Percentiles rank a stretch among this genome's conserved stretches.
Evolutionary conservation across 2,329 filamentous ascomycete genomes (phyloP).

Genomic region (Paraphoma chrysanthemicola): DNA sequence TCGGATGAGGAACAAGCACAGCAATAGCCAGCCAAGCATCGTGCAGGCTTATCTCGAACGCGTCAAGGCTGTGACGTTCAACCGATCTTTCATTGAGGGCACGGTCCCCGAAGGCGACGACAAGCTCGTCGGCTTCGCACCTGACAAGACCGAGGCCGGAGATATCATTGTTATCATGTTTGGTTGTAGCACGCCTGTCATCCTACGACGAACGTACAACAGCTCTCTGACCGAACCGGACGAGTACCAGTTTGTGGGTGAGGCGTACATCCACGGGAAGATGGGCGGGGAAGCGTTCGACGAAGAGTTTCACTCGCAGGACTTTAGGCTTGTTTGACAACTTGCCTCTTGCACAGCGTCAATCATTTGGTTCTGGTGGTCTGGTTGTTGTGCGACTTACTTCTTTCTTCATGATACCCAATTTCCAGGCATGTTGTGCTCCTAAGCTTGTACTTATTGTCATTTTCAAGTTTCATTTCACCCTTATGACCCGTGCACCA

Average conservation of each 20-base stretch:
- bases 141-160: conserved; percentile 1
- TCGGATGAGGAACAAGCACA: not conserved
- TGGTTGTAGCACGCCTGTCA: conserved; percentile 12
- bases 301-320: not conserved
- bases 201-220: conserved; percentile 2
- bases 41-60: conserved; percentile 5
- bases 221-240: not conserved
- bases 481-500: too few relatives aligned
- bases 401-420: too few relatives aligned
- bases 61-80: conserved; percentile 8
- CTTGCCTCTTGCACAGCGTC: too few relatives aligned
- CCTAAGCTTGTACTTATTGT: too few relatives aligned
- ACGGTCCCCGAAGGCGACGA: not conserved
- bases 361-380: too few relatives aligned
- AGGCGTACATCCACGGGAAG: conserved; percentile 10
- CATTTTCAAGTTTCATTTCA: too few relatives aligned
- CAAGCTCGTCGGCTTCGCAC: conserved; percentile 7
- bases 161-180: conserved; percentile 10
- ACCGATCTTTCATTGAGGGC: conserved; percentile 9
- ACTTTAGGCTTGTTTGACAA: not conserved
- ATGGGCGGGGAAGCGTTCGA: conserved; percentile 15
- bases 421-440: too few relatives aligned
- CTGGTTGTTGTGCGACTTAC: too few relatives aligned
- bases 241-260: conserved; percentile 6
- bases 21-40: not conserved